Conservation (phyloP, 2,329 filamentous ascomycete species). For the Diaporthe sp. region DNA sequence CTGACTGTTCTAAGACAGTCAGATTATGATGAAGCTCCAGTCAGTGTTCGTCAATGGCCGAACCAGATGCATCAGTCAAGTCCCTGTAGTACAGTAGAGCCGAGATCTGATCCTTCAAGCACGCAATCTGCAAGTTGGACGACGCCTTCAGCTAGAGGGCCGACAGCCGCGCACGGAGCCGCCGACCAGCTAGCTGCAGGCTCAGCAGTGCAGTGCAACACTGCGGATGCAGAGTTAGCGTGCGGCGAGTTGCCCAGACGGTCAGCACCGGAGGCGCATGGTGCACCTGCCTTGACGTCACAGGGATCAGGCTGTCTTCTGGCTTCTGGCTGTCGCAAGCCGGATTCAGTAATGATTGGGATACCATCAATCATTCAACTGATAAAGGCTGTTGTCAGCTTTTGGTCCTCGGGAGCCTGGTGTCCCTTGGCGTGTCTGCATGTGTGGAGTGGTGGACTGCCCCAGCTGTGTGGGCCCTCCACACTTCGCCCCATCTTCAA, state of each 20-base stretch:
- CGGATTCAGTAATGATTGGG: neutral
- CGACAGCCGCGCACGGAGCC: conserved; percentile 27
- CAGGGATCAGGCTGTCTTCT: neutral
- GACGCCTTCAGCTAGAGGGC: neutral
- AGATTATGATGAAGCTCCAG: neutral
- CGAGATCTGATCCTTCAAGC: conserved; percentile 22
- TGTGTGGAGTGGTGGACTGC: neutral
- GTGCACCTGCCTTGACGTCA: conserved; percentile 22
- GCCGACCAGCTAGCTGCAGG: conserved; percentile 1
- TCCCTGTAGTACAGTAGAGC: too few species aligned
- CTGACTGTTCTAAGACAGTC: neutral
- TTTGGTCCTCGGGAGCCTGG: neutral
- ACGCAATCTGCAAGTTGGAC: conserved; percentile 25
- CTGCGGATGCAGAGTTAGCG: neutral
- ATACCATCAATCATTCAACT: neutral
- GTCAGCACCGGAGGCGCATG: neutral
- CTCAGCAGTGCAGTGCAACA: neutral
- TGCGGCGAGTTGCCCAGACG: neutral
- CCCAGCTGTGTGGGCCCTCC: neutral
- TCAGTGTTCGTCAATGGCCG: neutral
- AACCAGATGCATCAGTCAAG: neutral
- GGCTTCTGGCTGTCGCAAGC: neutral
- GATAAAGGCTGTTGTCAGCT: neutral
- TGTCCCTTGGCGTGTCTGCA: neutral
- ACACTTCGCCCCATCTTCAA: conserved; percentile 19